These are phyloP conservation scores for Caulochytrium protostelioides DNA, from an alignment of 371 early-diverging fungal genomes.

Conservation along the genomic window DNA sequence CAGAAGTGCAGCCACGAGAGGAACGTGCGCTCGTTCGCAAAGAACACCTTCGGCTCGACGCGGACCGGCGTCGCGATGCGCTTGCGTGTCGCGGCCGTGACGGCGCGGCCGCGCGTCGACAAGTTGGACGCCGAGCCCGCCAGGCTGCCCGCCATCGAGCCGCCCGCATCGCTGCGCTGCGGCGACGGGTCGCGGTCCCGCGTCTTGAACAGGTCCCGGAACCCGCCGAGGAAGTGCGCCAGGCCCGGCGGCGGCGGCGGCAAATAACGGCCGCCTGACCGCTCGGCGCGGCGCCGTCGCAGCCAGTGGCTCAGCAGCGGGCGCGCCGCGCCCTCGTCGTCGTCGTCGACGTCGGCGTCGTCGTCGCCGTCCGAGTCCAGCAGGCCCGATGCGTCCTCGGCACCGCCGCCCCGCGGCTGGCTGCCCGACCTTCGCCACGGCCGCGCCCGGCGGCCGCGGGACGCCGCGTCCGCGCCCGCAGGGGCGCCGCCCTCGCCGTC, in stretches of 20 bases:
- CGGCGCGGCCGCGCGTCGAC: not conserved
- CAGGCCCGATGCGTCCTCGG: too few species aligned
- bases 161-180: not conserved
- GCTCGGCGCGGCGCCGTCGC: not conserved
- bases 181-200: not conserved
- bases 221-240: not conserved
- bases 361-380: constrained; percentile 1
- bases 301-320: not conserved
- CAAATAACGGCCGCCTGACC: not conserved
- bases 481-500: too few species aligned
- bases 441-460: too few species aligned
- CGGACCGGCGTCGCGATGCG: constrained; percentile 56
- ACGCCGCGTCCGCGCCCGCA: too few species aligned
- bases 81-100: constrained; percentile 5
- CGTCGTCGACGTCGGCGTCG: constrained; percentile 1
- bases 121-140: not conserved
- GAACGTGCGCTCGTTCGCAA: constrained; percentile 99
- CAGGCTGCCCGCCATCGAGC: not conserved
- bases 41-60: constrained; percentile 97
- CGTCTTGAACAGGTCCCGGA: not conserved
- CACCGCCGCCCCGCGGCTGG: too few species aligned
- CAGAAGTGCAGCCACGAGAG: constrained; percentile 50
- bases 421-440: too few species aligned
- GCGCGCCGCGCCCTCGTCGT: constrained; percentile 2
- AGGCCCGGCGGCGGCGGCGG: not conserved